phyloP scores from a whole-genome alignment of 2,329 filamentous ascomycete species.

The Aspergillus fructus region DNA sequence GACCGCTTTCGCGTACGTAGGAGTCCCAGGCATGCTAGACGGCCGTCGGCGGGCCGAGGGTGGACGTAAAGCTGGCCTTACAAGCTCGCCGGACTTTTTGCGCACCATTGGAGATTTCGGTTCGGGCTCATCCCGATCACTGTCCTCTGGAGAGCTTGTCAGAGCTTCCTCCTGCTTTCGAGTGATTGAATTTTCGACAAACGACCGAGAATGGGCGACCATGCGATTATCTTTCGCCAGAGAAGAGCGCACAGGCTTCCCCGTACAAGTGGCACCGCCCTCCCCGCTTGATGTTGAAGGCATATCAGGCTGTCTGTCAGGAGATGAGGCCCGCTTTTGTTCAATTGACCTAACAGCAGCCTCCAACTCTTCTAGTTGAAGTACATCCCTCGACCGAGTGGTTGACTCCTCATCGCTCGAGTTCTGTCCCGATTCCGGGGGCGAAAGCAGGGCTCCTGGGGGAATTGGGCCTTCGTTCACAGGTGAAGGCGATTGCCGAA shows the following conservation, averaged over 20 bases:
- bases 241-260: conserved; percentile 33
- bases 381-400: conserved; percentile 44
- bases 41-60: conserved; percentile 73
- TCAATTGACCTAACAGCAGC: conserved; percentile 80
- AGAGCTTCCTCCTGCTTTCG: conserved; percentile 42
- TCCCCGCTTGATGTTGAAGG: conserved; percentile 32
- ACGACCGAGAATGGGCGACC: conserved; percentile 61
- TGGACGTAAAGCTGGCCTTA: conserved; percentile 83
- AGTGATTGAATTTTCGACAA: conserved; percentile 55
- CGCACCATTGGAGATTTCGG: conserved; percentile 88
- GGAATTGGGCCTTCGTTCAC: conserved; percentile 75
- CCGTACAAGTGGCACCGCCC: conserved; percentile 18
- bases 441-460: conserved; percentile 81
- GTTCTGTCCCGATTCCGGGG: conserved; percentile 78
- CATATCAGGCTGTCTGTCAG: conserved; percentile 26
- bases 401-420: conserved; percentile 73
- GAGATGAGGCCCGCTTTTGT: conserved; percentile 29
- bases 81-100: conserved; percentile 97
- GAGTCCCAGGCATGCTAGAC: conserved; percentile 96
- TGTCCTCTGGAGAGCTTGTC: conserved; percentile 46
- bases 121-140: conserved; percentile 60
- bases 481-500: conserved; percentile 82
- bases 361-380: conserved; percentile 66
- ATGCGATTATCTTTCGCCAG: conserved; percentile 58
- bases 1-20: conserved; percentile 94